Evolutionary conservation across 2,329 filamentous ascomycete species (phyloP).

Genomic region (Trichoderma arundinaceum): DNA sequence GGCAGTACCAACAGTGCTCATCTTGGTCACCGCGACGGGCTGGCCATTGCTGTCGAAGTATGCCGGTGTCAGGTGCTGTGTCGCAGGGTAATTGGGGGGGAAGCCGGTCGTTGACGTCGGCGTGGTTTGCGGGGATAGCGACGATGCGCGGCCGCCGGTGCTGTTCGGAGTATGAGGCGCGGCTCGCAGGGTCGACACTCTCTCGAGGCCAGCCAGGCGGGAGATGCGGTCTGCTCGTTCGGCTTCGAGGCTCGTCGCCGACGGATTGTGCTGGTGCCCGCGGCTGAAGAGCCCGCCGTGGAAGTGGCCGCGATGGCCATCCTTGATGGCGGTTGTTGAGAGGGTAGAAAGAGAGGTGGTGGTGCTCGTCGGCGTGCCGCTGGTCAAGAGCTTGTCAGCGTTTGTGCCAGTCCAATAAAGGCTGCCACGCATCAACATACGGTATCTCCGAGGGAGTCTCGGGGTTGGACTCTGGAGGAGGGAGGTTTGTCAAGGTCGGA

Average conservation of each 20-base stretch:
- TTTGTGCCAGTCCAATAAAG: background rate
- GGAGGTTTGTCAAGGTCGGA: slow-evolving; percentile 81
- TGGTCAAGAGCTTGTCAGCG: slow-evolving; percentile 46
- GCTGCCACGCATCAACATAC: slow-evolving; percentile 59
- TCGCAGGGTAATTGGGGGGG: slow-evolving; percentile 47
- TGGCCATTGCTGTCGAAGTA: slow-evolving; percentile 83
- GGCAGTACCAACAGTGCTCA: slow-evolving; percentile 88
- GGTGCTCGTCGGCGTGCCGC: slow-evolving; percentile 89
- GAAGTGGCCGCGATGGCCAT: slow-evolving; percentile 85
- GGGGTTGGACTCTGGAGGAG: slow-evolving; percentile 79
- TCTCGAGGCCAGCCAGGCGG: slow-evolving; percentile 87
- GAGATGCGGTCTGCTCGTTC: slow-evolving; percentile 96
- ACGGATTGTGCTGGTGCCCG: slow-evolving; percentile 62
- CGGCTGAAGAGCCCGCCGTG: slow-evolving; percentile 59
- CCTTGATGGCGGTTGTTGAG: slow-evolving; percentile 94
- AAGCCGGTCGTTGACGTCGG: slow-evolving; percentile 56
- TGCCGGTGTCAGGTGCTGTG: slow-evolving; percentile 60
- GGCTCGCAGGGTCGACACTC: slow-evolving; percentile 76
- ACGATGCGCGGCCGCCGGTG: slow-evolving; percentile 42
- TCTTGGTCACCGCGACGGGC: slow-evolving; percentile 72
- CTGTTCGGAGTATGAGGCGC: slow-evolving; percentile 43
- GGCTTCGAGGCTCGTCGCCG: slow-evolving; percentile 79
- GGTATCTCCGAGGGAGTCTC: slow-evolving; percentile 89
- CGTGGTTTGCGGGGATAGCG: slow-evolving; percentile 56
- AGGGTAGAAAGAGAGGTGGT: slow-evolving; percentile 91